A percentile compares a stretch with the other conserved stretches of the same genome.
phyloP scores from a whole-genome alignment of 1,284 basidiomycete species.

The Ceratobasidium sp. region DNA sequence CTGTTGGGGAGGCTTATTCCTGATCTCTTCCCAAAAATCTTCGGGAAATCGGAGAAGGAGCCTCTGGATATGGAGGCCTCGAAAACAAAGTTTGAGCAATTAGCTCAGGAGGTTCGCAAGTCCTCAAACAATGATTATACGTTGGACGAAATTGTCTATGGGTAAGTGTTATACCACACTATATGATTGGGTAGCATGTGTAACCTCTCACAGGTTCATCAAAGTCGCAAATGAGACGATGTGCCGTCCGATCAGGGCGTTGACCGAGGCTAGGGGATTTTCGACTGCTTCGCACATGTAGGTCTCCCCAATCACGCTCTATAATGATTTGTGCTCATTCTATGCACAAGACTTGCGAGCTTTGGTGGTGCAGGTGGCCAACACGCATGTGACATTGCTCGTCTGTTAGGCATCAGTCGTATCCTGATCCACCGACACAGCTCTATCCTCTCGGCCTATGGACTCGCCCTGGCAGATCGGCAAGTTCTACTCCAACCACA shows the following conservation, averaged over 20 bases:
- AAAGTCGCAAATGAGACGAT: constrained; percentile 95
- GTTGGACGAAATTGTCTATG: constrained; percentile 90
- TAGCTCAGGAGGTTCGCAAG: constrained; percentile 75
- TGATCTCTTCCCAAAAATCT: constrained; percentile 87
- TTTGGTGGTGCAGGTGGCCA: constrained; percentile 95
- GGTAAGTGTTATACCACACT: constrained; percentile 56
- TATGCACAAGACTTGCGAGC: constrained; percentile 69
- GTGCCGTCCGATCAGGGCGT: constrained; percentile 89
- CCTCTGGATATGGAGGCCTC: constrained; percentile 80
- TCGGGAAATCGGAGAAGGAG: constrained; percentile 86
- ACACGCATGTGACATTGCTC: constrained; percentile 89
- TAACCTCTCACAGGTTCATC: constrained; percentile 71
- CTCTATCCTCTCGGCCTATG: constrained; percentile 90
- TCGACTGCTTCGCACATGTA: constrained; percentile 85
- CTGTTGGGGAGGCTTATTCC: constrained; percentile 85
- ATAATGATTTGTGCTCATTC: neutral
- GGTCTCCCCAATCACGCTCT: constrained; percentile 47
- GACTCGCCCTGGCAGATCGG: constrained; percentile 88
- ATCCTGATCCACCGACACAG: constrained; percentile 88
- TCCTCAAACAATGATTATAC: constrained; percentile 67
- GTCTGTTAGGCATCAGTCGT: constrained; percentile 81
- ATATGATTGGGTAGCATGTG: neutral
- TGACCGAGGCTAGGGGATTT: constrained; percentile 91
- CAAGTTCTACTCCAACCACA: constrained; percentile 50
- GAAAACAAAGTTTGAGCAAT: constrained; percentile 67